A percentile compares a stretch with the other conserved stretches of the same genome.
Evolutionary conservation across 345 rosid species (phyloP).

Genomic region (Citrus inodora): DNA sequence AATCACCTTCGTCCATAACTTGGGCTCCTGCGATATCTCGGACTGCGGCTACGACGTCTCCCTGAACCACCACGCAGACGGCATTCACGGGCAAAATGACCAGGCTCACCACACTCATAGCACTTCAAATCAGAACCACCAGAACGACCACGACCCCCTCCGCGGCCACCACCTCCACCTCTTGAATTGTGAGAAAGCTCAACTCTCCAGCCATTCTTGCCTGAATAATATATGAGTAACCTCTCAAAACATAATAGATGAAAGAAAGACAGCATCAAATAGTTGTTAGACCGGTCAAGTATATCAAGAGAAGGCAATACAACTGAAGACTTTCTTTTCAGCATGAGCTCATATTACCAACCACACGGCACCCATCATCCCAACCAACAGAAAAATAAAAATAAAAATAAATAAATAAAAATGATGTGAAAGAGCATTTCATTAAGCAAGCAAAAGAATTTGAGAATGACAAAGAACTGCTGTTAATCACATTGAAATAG

Average conservation of each 20-base stretch:
- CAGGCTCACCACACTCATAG: slow-evolving; percentile 89
- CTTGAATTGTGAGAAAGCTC: slow-evolving; percentile 84
- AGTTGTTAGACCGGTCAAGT: neutral
- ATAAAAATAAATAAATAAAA: neutral
- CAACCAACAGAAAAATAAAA: neutral
- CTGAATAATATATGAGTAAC: slow-evolving; percentile 25
- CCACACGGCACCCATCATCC: neutral
- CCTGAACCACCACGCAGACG: slow-evolving; percentile 69
- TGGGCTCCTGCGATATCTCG: slow-evolving; percentile 81
- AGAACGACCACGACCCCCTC: slow-evolving; percentile 69
- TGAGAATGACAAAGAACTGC: neutral
- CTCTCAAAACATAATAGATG: neutral
- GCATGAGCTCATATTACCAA: neutral
- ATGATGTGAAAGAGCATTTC: neutral
- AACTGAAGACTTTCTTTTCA: neutral
- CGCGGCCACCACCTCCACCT: slow-evolving; percentile 55
- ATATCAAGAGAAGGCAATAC: neutral
- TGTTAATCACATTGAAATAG: neutral
- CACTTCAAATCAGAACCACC: slow-evolving; percentile 91
- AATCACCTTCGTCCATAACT: slow-evolving; percentile 76
- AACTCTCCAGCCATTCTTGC: slow-evolving; percentile 91
- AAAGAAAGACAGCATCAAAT: neutral
- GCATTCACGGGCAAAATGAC: slow-evolving; percentile 94
- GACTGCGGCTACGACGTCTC: slow-evolving; percentile 78
- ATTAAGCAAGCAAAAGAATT: neutral